These are phyloP conservation scores for Aspergillus flavus DNA, from an alignment of 2,329 filamentous ascomycete genomes.

Conservation along the genomic window DNA sequence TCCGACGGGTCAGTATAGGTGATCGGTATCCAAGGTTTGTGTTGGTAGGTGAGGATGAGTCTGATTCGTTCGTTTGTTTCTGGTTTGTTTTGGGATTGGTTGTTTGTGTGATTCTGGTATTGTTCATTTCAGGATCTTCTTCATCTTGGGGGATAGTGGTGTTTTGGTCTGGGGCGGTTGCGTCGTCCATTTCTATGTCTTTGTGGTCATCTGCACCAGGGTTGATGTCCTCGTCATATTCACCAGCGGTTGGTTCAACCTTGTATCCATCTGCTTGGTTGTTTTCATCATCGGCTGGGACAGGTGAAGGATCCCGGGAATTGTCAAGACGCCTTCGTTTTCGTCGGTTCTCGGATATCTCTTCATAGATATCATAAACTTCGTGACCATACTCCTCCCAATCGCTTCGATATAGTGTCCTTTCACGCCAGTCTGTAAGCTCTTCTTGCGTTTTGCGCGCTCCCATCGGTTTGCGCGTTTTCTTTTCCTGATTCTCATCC, in stretches of 20 bases:
- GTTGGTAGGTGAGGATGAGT: neutral
- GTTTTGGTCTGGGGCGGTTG: neutral
- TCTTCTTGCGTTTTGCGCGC: slow-evolving; percentile 40
- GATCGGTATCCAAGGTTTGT: neutral
- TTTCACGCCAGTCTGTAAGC: slow-evolving; percentile 52
- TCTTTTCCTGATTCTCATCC: slow-evolving; percentile 14
- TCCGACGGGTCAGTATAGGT: neutral
- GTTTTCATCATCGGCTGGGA: neutral
- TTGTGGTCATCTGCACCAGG: neutral
- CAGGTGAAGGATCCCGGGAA: slow-evolving; percentile 5
- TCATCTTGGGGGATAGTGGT: neutral
- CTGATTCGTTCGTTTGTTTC: neutral
- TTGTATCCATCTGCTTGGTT: neutral
- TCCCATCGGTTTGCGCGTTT: slow-evolving; percentile 23
- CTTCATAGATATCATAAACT: slow-evolving; percentile 30
- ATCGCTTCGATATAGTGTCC: slow-evolving; percentile 48
- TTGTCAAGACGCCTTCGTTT: slow-evolving; percentile 33
- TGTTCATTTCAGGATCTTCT: neutral
- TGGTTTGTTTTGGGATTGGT: neutral
- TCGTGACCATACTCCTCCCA: slow-evolving; percentile 53
- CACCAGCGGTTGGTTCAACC: neutral
- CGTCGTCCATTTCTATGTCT: neutral
- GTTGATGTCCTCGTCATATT: neutral
- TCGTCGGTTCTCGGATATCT: slow-evolving; percentile 31
- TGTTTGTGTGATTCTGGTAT: neutral